Conservation (phyloP, 345 rosid genomes). For the Eucalyptus viminalis region DNA sequence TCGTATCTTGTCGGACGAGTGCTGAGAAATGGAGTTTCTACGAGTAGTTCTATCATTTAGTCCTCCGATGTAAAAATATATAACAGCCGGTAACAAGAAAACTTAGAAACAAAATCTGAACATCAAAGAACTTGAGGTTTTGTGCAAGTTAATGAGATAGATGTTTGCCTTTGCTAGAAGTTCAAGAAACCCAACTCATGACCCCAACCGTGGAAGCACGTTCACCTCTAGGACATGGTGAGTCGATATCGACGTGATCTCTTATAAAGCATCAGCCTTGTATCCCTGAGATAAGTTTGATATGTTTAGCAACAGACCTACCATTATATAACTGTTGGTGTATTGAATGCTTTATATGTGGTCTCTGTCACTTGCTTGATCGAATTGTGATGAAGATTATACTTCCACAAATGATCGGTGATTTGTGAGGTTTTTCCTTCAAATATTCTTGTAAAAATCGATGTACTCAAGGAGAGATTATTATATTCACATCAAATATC, state of each 20-base stretch:
- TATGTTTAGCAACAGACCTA: neutral
- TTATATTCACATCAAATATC: neutral
- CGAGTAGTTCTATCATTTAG: neutral
- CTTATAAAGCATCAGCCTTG: neutral
- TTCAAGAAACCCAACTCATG: neutral
- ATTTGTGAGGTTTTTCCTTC: neutral
- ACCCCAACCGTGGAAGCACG: neutral
- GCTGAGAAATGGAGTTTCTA: neutral
- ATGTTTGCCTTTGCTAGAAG: neutral
- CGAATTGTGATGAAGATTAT: neutral
- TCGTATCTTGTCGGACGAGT: neutral
- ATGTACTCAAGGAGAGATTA: neutral
- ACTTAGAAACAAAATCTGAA: neutral
- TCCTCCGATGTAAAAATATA: neutral
- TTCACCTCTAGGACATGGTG: neutral
- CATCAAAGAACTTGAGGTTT: neutral
- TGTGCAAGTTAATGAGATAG: neutral
- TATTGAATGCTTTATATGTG: fast-evolving
- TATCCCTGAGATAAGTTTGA: neutral
- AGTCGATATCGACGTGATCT: neutral
- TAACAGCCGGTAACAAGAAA: neutral
- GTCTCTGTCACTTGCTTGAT: neutral
- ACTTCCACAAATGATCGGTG: neutral
- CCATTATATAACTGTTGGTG: neutral
- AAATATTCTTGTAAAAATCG: neutral